Percentiles rank a stretch among this genome's conserved stretches.
phyloP scores from a whole-genome alignment of 2,329 filamentous ascomycete species.

The Beauveria bassiana region DNA sequence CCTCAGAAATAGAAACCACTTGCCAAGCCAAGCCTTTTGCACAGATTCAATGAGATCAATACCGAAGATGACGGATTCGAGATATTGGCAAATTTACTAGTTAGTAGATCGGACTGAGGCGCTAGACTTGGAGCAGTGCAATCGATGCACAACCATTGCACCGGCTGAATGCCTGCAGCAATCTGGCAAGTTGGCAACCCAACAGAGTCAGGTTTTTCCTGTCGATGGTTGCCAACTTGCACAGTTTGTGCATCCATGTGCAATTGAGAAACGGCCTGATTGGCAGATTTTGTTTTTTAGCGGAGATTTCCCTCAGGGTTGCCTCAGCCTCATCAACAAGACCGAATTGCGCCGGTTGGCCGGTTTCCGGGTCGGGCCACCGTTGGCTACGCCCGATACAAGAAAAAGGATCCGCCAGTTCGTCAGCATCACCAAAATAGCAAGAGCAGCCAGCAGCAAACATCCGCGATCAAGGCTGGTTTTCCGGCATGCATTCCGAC shows the following conservation, averaged over 20 bases:
- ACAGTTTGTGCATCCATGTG: not conserved
- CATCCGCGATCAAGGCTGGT: too few relatives aligned
- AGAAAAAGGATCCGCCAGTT: too few relatives aligned
- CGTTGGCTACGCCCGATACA: not conserved
- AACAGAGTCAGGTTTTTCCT: too few relatives aligned
- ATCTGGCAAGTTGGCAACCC: not conserved
- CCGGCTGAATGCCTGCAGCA: not conserved
- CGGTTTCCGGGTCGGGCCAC: constrained; percentile 6
- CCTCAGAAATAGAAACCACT: not conserved
- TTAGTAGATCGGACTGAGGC: too few relatives aligned
- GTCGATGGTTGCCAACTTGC: not conserved
- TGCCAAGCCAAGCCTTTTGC: too few relatives aligned
- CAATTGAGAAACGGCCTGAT: not conserved
- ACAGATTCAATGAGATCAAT: too few relatives aligned
- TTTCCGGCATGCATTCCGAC: not conserved
- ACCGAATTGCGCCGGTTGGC: not conserved
- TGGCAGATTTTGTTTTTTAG: not conserved
- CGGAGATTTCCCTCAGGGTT: not conserved
- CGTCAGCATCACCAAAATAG: not conserved
- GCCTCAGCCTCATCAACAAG: constrained; percentile 2
- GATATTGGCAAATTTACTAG: too few relatives aligned
- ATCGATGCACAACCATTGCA: too few relatives aligned
- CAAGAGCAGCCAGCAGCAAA: not conserved
- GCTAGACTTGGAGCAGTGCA: too few relatives aligned
- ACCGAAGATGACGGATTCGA: too few relatives aligned